These are phyloP conservation scores for Myxozyma mucilagina DNA, from an alignment of 805 yeast species.

Conservation along the genomic window DNA sequence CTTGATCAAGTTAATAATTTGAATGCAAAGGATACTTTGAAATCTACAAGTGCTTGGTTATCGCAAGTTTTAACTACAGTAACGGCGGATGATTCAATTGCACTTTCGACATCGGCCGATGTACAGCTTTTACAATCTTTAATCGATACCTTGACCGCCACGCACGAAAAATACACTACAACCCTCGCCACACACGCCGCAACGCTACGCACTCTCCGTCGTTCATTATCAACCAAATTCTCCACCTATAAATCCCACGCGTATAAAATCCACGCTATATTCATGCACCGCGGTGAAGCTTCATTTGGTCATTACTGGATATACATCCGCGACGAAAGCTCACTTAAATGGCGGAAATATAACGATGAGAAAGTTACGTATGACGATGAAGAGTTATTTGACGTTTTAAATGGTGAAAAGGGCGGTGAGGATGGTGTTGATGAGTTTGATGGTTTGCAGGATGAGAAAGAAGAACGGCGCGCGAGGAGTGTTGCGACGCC, in stretches of 20 bases:
- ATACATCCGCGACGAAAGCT: slow-evolving; percentile 73
- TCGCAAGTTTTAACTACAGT: slow-evolving; percentile 8
- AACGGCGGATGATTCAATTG: not conserved
- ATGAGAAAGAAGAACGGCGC: too few relatives aligned
- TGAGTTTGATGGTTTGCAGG: too few relatives aligned
- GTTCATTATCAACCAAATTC: slow-evolving; percentile 67
- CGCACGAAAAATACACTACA: too few relatives aligned
- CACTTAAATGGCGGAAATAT: slow-evolving; percentile 80
- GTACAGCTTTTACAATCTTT: too few relatives aligned
- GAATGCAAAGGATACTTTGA: slow-evolving; percentile 17
- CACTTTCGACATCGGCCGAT: too few relatives aligned
- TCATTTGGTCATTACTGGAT: slow-evolving; percentile 97
- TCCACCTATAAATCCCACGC: slow-evolving; percentile 61
- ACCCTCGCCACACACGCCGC: too few relatives aligned
- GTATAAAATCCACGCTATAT: slow-evolving; percentile 84
- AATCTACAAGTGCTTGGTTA: slow-evolving; percentile 28
- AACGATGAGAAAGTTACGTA: slow-evolving; percentile 94
- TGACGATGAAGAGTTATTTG: slow-evolving; percentile 54
- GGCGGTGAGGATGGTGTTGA: slow-evolving; percentile 41
- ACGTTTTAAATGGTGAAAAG: slow-evolving; percentile 45
- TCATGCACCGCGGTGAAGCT: slow-evolving; percentile 94
- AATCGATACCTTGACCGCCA: too few relatives aligned
- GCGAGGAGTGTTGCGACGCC: slow-evolving; percentile 86
- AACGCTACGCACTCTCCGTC: too few relatives aligned
- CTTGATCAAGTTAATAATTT: slow-evolving; percentile 10